These are phyloP conservation scores for Sporothrix luriei DNA, from an alignment of 2,329 filamentous ascomycete species.

Conservation along the genomic window DNA sequence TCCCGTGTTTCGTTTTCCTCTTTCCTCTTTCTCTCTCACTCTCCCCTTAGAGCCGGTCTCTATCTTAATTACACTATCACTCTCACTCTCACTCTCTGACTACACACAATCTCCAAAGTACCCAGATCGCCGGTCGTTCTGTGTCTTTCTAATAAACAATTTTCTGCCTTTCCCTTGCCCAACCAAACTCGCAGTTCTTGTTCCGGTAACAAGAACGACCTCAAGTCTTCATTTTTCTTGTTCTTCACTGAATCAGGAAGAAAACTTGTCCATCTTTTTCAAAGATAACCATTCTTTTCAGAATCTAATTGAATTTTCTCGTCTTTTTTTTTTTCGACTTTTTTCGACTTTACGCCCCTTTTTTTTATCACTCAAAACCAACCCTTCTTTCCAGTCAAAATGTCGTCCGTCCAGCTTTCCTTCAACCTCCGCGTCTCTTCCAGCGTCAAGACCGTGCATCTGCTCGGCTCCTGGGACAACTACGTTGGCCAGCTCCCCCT, in stretches of 20 bases:
- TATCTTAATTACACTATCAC: conserved; percentile 33
- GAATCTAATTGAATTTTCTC: not conserved
- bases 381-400: conserved; percentile 53
- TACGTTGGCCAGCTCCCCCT: conserved; percentile 94
- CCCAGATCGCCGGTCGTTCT: conserved; percentile 35
- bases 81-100: not conserved
- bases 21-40: conserved; percentile 54
- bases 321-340: not conserved
- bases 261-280: conserved; percentile 23
- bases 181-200: conserved; percentile 39
- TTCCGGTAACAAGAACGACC: conserved; percentile 38
- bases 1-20: conserved; percentile 52
- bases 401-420: conserved; percentile 90
- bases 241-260: conserved; percentile 21
- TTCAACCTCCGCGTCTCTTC: conserved; percentile 95
- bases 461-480: conserved; percentile 98
- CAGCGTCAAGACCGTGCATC: conserved; percentile 95
- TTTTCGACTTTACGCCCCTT: conserved; percentile 33
- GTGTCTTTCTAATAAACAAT: conserved; percentile 31
- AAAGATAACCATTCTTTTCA: conserved; percentile 15
- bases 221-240: conserved; percentile 30
- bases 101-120: conserved; percentile 24
- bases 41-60: conserved; percentile 46
- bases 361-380: conserved; percentile 39
- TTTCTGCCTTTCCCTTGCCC: conserved; percentile 39